These are phyloP conservation scores for Dianthus caryophyllus DNA, from an alignment of 148 eudicot genomes.

Conservation along the genomic window DNA sequence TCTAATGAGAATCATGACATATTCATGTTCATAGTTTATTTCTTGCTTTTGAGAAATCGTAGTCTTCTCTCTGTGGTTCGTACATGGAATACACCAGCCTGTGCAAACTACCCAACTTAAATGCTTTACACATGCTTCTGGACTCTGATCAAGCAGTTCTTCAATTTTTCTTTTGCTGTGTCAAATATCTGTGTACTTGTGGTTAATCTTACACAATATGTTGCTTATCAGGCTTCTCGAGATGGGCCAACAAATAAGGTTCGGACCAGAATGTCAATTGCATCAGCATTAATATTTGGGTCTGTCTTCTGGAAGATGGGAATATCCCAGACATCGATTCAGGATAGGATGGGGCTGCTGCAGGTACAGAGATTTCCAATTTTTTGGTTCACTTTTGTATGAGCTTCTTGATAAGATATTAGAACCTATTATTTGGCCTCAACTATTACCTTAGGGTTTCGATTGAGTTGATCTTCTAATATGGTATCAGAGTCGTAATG, in stretches of 20 bases:
- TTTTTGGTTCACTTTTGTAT: not conserved
- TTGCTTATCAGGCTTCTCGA: slow-evolving; percentile 73
- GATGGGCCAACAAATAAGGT: slow-evolving; percentile 98
- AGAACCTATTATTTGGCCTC: no score
- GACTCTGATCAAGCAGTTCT: slow-evolving; percentile 6
- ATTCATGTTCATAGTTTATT: not conserved
- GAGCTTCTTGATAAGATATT: not conserved
- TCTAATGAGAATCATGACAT: slow-evolving; percentile 7
- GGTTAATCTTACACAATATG: slow-evolving; percentile 17
- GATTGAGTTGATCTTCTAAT: no score
- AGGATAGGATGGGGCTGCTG: slow-evolving; percentile 95
- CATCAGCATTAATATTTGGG: slow-evolving; percentile 96
- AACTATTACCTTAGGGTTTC: no score
- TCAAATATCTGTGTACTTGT: not conserved
- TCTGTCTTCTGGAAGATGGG: slow-evolving; percentile 99
- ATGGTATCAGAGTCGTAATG: no score
- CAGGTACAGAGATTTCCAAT: slow-evolving; percentile 46
- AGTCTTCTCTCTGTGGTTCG: not conserved
- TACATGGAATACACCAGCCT: not conserved
- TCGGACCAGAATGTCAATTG: slow-evolving; percentile 89
- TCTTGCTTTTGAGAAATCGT: slow-evolving; percentile 5
- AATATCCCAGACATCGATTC: slow-evolving; percentile 91
- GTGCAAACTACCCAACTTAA: not conserved
- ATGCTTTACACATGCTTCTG: not conserved
- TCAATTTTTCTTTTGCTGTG: not conserved